These are phyloP conservation scores for Thelonectria rubi DNA, from an alignment of 2,329 filamentous ascomycete genomes.

Conservation along the genomic window DNA sequence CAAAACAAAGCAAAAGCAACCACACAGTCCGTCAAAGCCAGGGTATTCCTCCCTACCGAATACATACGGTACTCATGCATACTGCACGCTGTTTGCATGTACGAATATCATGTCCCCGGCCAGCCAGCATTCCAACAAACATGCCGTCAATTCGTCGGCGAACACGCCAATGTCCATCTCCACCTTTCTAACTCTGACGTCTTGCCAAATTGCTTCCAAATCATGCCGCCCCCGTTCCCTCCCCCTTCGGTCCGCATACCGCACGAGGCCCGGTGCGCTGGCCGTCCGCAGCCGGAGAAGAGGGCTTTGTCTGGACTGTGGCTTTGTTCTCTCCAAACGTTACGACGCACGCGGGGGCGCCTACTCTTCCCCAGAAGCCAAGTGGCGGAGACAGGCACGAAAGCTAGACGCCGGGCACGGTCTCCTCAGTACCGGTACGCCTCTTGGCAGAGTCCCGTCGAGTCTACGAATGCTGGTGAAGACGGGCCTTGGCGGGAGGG, in stretches of 20 bases:
- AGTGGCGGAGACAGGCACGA: background rate
- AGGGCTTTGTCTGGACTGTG: background rate
- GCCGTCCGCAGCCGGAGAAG: background rate
- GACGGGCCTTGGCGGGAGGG: constrained; percentile 3
- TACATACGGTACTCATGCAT: background rate
- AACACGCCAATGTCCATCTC: background rate
- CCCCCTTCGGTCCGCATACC: background rate
- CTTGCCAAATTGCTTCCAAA: background rate
- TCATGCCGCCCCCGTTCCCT: background rate
- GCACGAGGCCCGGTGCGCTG: background rate
- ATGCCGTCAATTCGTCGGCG: background rate
- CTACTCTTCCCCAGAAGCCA: background rate
- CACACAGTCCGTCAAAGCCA: background rate
- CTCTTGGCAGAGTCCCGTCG: too few relatives aligned
- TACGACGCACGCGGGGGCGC: too few relatives aligned
- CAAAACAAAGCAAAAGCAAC: background rate
- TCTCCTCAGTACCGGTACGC: too few relatives aligned
- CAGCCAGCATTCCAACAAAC: background rate
- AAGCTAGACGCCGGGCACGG: too few relatives aligned
- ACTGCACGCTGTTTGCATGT: background rate
- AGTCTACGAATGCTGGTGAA: too few relatives aligned
- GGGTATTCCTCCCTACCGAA: background rate
- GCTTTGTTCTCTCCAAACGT: background rate
- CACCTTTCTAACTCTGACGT: background rate
- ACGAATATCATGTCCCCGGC: background rate